Conservation (phyloP, 73 alveolate species). For the Tetrahymena malaccensis region DNA sequence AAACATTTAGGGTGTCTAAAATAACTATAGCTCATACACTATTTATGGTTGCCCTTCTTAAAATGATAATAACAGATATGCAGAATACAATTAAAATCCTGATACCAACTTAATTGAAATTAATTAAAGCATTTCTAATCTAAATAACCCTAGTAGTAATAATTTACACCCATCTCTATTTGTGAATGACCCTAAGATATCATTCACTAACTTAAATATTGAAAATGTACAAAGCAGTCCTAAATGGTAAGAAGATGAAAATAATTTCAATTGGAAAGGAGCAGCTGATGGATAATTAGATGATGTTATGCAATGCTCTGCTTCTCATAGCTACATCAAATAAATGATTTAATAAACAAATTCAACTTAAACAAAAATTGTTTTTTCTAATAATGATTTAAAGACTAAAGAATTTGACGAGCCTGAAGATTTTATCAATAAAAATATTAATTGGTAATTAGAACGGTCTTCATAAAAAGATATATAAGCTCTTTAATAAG, state of each 20-base stretch:
- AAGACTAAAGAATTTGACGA: not conserved
- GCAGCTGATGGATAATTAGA: not conserved
- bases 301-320: not conserved
- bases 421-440: not conserved
- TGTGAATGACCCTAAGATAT: not conserved
- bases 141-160: too few species aligned
- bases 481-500: not conserved
- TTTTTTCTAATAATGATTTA: not conserved
- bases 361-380: not conserved
- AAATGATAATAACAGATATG: not conserved
- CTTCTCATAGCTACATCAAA: not conserved
- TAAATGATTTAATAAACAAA: not conserved
- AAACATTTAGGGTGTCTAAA: not conserved
- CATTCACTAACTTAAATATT: not conserved
- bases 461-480: not conserved
- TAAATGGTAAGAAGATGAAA: not conserved
- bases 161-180: not conserved
- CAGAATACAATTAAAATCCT: not conserved
- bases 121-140: not conserved
- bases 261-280: not conserved
- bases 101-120: not conserved
- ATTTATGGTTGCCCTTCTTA: not conserved
- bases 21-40: not conserved
- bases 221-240: not conserved
- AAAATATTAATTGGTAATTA: not conserved